These are phyloP conservation scores for Aspergillus panamensis DNA, from an alignment of 495 filamentous ascomycete species.

Conservation along the genomic window DNA sequence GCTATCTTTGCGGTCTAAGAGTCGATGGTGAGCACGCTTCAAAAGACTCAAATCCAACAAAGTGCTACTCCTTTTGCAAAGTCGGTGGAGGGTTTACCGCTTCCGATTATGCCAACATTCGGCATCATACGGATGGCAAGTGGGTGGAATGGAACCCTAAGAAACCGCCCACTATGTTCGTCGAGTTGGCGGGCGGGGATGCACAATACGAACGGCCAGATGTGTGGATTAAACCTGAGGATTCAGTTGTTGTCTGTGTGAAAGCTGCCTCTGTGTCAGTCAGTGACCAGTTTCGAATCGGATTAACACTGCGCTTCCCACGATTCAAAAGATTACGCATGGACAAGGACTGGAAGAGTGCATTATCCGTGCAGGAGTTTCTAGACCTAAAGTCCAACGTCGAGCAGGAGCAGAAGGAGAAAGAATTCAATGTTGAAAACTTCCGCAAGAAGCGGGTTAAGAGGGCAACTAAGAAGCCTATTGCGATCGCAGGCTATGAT, in stretches of 20 bases:
- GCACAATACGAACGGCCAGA: slow-evolving; percentile 77
- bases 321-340: slow-evolving; percentile 78
- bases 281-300: slow-evolving; percentile 73
- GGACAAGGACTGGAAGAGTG: slow-evolving; percentile 80
- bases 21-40: slow-evolving; percentile 60
- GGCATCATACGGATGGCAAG: slow-evolving; percentile 82
- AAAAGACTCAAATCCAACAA: slow-evolving; percentile 57
- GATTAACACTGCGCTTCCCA: slow-evolving; percentile 83
- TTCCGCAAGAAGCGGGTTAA: slow-evolving; percentile 61
- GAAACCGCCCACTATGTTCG: slow-evolving; percentile 71
- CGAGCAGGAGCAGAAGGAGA: slow-evolving; percentile 70
- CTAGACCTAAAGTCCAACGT: slow-evolving; percentile 64
- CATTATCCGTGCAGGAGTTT: slow-evolving; percentile 76
- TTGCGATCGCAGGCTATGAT: slow-evolving; percentile 70
- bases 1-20: slow-evolving; percentile 82
- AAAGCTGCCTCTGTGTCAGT: slow-evolving; percentile 80
- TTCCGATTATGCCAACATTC: slow-evolving; percentile 76
- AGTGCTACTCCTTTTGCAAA: slow-evolving; percentile 91
- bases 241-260: slow-evolving; percentile 81
- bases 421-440: slow-evolving; percentile 79
- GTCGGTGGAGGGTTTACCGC: slow-evolving; percentile 90
- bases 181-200: slow-evolving; percentile 77
- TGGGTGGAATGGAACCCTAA: slow-evolving; percentile 84
- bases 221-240: slow-evolving; percentile 87
- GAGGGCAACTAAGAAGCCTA: slow-evolving; percentile 57